Conservation (phyloP, 2,329 filamentous ascomycete species). For the Xylaria arbuscula region DNA sequence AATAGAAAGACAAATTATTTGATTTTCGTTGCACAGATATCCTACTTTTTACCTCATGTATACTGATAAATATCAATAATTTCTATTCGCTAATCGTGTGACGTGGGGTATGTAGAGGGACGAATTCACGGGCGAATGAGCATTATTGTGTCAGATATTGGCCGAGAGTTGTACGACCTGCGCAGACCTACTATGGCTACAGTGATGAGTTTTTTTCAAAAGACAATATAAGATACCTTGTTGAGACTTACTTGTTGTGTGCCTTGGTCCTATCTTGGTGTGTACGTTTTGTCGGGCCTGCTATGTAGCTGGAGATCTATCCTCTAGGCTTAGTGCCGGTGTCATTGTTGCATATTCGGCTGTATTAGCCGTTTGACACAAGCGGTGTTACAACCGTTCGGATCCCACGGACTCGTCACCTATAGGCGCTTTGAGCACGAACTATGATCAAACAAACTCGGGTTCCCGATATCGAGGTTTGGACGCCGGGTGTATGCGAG, state of each 20-base stretch:
- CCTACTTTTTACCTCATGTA: slow-evolving; percentile 17
- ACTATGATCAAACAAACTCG: background rate
- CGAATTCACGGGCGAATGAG: slow-evolving; percentile 16
- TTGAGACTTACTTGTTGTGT: background rate
- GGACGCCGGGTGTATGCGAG: background rate
- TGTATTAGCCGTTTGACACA: slow-evolving; percentile 20
- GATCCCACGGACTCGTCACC: slow-evolving; percentile 14
- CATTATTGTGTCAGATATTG: background rate
- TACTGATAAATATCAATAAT: slow-evolving; percentile 25
- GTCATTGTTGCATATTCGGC: slow-evolving; percentile 16
- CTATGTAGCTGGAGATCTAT: background rate
- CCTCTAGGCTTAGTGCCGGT: background rate
- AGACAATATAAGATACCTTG: no score
- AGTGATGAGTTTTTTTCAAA: background rate
- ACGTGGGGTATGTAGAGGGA: slow-evolving; percentile 26
- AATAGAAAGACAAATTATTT: background rate
- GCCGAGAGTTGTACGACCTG: slow-evolving; percentile 7
- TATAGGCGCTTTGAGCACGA: background rate
- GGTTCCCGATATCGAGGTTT: background rate
- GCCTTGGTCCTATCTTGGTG: background rate
- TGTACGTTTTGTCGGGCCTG: background rate
- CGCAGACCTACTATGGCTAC: background rate
- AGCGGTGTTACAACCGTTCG: slow-evolving; percentile 9
- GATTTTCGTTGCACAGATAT: slow-evolving; percentile 21
- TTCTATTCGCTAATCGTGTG: slow-evolving; percentile 23